Evolutionary conservation across 2,329 filamentous ascomycete species (phyloP).

Genomic region (Triangularia verruculosa): DNA sequence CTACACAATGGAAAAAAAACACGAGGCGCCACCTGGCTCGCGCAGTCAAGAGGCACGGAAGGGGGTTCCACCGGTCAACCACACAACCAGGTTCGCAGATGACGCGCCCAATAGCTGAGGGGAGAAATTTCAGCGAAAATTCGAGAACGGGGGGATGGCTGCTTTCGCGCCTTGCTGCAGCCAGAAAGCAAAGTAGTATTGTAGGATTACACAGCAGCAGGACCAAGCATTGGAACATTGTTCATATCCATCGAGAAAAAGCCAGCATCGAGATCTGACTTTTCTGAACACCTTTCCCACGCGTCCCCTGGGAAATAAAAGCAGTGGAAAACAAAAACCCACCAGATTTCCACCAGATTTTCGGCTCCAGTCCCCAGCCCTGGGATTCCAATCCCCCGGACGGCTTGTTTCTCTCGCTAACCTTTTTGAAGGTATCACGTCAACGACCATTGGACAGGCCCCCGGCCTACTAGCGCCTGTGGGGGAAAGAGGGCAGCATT

Average conservation of each 20-base stretch:
- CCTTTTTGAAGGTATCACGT: not conserved
- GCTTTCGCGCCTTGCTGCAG: not conserved
- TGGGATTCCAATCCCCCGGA: not conserved
- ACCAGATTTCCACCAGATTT: too few relatives aligned
- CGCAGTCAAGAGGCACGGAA: not conserved
- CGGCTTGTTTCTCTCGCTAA: not conserved
- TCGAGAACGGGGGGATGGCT: not conserved
- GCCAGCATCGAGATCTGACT: not conserved
- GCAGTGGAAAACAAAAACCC: not conserved
- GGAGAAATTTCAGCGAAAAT: not conserved
- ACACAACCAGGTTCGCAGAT: not conserved
- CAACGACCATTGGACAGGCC: not conserved
- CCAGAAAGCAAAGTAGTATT: conserved; percentile 1
- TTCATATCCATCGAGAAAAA: not conserved
- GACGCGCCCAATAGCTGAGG: not conserved
- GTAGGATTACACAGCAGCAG: not conserved
- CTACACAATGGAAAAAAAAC: conserved; percentile 1
- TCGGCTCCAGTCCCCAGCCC: not conserved
- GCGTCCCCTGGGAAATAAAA: not conserved
- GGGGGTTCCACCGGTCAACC: not conserved
- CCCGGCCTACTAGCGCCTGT: not conserved
- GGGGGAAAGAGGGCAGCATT: conserved; percentile 5
- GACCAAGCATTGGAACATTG: not conserved
- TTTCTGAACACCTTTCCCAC: not conserved
- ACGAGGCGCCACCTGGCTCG: conserved; percentile 7